Evolutionary conservation across 176 grass and related monocot species (phyloP), one percentile per base, ranked within the genome.

Genomic region (Otatea glauca): DNA sequence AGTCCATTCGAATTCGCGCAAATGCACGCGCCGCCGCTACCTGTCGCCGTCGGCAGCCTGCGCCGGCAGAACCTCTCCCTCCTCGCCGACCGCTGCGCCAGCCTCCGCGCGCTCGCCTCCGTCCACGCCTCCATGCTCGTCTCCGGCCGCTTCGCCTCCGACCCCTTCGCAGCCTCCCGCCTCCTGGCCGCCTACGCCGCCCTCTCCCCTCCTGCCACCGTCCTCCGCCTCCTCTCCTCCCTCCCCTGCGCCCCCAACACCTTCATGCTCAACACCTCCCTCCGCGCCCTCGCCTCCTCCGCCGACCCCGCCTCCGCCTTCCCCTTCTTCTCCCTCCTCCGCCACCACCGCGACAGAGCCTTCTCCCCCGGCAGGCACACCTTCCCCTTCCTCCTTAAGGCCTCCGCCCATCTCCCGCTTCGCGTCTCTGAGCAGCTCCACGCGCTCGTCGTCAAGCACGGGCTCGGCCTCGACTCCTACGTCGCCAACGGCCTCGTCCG

Each of bases 351-450:
- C 17, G 42, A 75, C 20, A 25, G 67, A 37, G 7, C 32, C 37
- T 45, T 62, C 18, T 43, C 64, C 5, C 75, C 84, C 9, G 87
- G 88, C 10, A 68, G 83, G 27, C 87, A 90, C 32, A 89, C 88
- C 37, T 84, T 91, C 54, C 75, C 89, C 9, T 87, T 85, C 74
- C 84, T 94, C 65, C 89, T 94, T 18, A 87, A 89, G 68, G 84
- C 84, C 35, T 85, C 78, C 53, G 84, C 66, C 8, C 48, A 65
- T 61, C 68, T 88, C 42, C 75, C 25, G 7, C 13, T 77, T 5
- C 38, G 34, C 37, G 5, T 55, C 48, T 14, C 68, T 15, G 14
- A 11, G 25, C 87, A 94, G 82, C 60, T 89, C 20, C 92, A 89
- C 64, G 61, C 79, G 41, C 85, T 91, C 29, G 70, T 84, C 24